These are phyloP conservation scores for Coleophoma cylindrospora DNA, from an alignment of 2,329 filamentous ascomycete genomes.

Conservation along the genomic window DNA sequence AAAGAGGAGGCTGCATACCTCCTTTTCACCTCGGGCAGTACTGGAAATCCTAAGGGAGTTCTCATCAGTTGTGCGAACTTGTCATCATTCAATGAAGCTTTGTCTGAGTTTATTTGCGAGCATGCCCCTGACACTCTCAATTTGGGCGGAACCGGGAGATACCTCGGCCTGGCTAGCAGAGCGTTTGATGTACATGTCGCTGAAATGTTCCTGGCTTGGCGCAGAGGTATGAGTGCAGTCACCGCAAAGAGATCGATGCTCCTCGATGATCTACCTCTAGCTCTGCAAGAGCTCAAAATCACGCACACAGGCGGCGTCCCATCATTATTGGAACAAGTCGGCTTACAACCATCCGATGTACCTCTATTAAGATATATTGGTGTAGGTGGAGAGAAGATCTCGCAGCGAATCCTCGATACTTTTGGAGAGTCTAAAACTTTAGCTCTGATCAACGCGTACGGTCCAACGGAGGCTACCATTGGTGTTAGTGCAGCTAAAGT, in stretches of 20 bases:
- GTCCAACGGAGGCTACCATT: slow-evolving; percentile 78
- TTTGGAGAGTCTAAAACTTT: slow-evolving; percentile 19
- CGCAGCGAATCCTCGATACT: slow-evolving; percentile 23
- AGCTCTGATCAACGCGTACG: slow-evolving; percentile 50
- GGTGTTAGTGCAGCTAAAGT: slow-evolving; percentile 49
- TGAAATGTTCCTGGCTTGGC: slow-evolving; percentile 27
- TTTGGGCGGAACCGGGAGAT: slow-evolving; percentile 18
- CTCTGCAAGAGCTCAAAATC: slow-evolving; percentile 22
- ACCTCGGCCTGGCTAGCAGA: slow-evolving; percentile 27
- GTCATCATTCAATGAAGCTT: neutral
- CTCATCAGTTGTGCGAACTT: neutral
- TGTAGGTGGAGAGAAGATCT: slow-evolving; percentile 30
- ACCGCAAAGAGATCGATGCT: slow-evolving; percentile 23
- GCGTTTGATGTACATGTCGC: slow-evolving; percentile 27
- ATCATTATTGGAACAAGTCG: slow-evolving; percentile 1
- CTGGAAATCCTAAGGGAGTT: slow-evolving; percentile 78
- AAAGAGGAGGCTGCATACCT: slow-evolving; percentile 53
- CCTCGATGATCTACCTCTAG: slow-evolving; percentile 20
- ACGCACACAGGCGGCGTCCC: slow-evolving; percentile 27
- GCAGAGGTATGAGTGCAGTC: slow-evolving; percentile 21
- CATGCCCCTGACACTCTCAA: neutral
- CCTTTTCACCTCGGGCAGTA: slow-evolving; percentile 78
- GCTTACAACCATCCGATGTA: neutral
- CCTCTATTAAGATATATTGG: neutral
- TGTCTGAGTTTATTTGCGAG: neutral